Evolutionary conservation across 768 basidiomycete genomes (phyloP).

Genomic region (Arthromyces matolae): DNA sequence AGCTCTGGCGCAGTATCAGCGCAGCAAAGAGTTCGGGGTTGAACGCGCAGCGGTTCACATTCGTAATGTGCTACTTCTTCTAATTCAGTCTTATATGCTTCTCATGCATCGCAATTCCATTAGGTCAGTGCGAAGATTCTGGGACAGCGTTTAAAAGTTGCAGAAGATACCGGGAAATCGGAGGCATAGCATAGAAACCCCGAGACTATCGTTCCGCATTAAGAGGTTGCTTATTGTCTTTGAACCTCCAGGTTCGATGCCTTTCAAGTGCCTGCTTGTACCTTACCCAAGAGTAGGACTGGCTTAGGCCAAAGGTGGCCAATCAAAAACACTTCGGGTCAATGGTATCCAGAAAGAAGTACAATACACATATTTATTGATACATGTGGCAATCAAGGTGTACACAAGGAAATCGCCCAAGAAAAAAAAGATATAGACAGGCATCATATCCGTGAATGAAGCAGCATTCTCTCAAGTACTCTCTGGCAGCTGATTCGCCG

Average conservation of each 20-base stretch:
- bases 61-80: conserved; percentile 62
- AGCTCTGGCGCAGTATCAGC: conserved; percentile 78
- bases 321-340: too few species aligned
- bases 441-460: too few species aligned
- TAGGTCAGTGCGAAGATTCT: conserved; percentile 82
- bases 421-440: too few species aligned
- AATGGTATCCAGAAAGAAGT: too few species aligned
- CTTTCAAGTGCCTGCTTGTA: background rate
- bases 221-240: conserved; percentile 29
- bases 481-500: too few species aligned
- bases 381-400: too few species aligned
- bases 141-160: conserved; percentile 54
- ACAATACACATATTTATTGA: too few species aligned
- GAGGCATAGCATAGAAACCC: conserved; percentile 28
- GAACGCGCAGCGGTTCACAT: conserved; percentile 82
- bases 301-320: too few species aligned
- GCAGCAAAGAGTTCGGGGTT: conserved; percentile 71
- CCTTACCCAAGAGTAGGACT: background rate
- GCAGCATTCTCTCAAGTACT: too few species aligned
- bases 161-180: conserved; percentile 35
- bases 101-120: conserved; percentile 15
- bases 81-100: conserved; percentile 4
- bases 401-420: too few species aligned
- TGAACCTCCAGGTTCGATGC: conserved; percentile 2
- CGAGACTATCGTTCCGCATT: conserved; percentile 17